Evolutionary conservation across 192 early-diverging fungal genomes (phyloP).

Genomic region (Coemansia sp.): DNA sequence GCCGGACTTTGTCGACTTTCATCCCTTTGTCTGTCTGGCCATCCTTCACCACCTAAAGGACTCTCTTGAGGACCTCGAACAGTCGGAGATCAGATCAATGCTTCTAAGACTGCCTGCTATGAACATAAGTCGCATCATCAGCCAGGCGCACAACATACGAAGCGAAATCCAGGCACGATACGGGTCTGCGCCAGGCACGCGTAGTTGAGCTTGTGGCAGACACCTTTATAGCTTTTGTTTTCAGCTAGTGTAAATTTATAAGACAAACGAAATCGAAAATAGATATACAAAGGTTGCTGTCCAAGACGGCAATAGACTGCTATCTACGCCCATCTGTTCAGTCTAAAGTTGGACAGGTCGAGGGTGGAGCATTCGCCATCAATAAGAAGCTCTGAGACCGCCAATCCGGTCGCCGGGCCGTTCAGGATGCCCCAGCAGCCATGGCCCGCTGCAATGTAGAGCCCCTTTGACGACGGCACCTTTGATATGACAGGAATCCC

Average conservation of each 20-base stretch:
- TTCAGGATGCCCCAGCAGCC: slow-evolving; percentile 56
- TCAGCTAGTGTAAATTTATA: slow-evolving; percentile 1
- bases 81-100: slow-evolving; percentile 85
- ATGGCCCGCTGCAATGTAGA: slow-evolving; percentile 51
- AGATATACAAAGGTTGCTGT: too few relatives aligned
- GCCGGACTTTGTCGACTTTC: slow-evolving; percentile 71
- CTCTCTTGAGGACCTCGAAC: slow-evolving; percentile 83
- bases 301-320: neutral
- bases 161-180: slow-evolving; percentile 69
- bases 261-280: neutral
- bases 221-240: too few relatives aligned
- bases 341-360: slow-evolving; percentile 43
- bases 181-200: slow-evolving; percentile 3
- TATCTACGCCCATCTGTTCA: slow-evolving; percentile 33
- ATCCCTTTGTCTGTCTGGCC: slow-evolving; percentile 87
- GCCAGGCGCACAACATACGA: slow-evolving; percentile 67
- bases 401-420: slow-evolving; percentile 48
- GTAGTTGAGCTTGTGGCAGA: neutral
- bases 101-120: slow-evolving; percentile 73
- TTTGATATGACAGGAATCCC: slow-evolving; percentile 51
- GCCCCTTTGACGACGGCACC: slow-evolving; percentile 37
- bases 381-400: slow-evolving; percentile 45
- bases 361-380: slow-evolving; percentile 35
- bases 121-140: slow-evolving; percentile 68
- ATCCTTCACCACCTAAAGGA: slow-evolving; percentile 74